Conservation (phyloP, 2,329 filamentous ascomycete species). For the Thielaviopsis euricoi region DNA sequence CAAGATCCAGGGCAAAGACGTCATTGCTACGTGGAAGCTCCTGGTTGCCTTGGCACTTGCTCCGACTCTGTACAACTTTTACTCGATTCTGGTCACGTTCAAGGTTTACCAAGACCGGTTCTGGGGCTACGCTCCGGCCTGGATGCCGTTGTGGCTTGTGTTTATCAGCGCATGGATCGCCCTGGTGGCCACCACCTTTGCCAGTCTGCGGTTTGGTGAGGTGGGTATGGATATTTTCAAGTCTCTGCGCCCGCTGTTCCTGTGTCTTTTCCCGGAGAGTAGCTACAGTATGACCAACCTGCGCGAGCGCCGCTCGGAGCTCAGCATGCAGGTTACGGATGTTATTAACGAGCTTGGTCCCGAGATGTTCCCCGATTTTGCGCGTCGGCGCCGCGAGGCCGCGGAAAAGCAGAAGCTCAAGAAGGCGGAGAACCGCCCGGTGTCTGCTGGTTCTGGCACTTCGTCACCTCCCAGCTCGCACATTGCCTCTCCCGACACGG, state of each 20-base stretch:
- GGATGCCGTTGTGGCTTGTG: constrained; percentile 64
- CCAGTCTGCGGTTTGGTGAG: constrained; percentile 85
- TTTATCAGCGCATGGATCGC: constrained; percentile 60
- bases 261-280: constrained; percentile 71
- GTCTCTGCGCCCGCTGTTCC: constrained; percentile 70
- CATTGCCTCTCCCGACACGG: constrained; percentile 23
- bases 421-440: constrained; percentile 20
- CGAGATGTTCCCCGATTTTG: constrained; percentile 95
- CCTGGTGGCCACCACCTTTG: constrained; percentile 81
- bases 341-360: constrained; percentile 91
- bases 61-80: constrained; percentile 66
- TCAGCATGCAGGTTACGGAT: constrained; percentile 71
- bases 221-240: constrained; percentile 99
- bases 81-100: constrained; percentile 56
- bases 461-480: constrained; percentile 20
- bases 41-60: constrained; percentile 74
- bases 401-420: constrained; percentile 20
- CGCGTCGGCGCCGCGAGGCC: constrained; percentile 52
- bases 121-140: constrained; percentile 64
- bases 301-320: constrained; percentile 50
- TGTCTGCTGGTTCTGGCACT: constrained; percentile 13
- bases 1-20: constrained; percentile 75
- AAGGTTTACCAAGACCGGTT: constrained; percentile 71
- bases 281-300: constrained; percentile 72
- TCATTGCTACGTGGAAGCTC: constrained; percentile 89